phyloP scores from a whole-genome alignment of 345 rosid species.

The Chamaenerion angustifolium region DNA sequence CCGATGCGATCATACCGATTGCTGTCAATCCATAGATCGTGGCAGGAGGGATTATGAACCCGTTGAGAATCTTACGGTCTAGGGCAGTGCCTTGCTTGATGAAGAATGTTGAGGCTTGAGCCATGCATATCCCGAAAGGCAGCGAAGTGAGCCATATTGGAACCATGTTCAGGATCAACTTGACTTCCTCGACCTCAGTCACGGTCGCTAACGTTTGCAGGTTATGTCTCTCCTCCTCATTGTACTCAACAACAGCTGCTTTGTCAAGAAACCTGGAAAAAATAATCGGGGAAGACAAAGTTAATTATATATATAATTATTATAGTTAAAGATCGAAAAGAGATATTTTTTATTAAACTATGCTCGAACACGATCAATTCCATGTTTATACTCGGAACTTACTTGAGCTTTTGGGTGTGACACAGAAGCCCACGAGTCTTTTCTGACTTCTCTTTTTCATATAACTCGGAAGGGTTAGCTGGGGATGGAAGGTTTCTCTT shows the following conservation, averaged over 20 bases:
- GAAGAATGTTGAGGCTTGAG: slow-evolving; percentile 78
- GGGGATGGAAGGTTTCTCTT: slow-evolving; percentile 63
- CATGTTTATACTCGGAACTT: slow-evolving; percentile 1
- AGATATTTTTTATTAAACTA: too few relatives aligned
- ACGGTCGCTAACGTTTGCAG: slow-evolving; percentile 73
- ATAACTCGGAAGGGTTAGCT: slow-evolving; percentile 29
- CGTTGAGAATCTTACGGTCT: slow-evolving; percentile 27
- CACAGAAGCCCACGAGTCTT: slow-evolving; percentile 42
- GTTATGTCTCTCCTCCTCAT: slow-evolving; percentile 24
- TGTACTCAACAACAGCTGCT: slow-evolving; percentile 52
- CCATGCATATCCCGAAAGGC: slow-evolving; percentile 64
- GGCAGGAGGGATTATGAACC: slow-evolving; percentile 48
- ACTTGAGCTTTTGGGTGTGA: slow-evolving; percentile 59
- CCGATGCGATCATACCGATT: slow-evolving; percentile 43
- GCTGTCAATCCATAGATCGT: slow-evolving; percentile 37
- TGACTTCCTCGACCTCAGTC: slow-evolving; percentile 74
- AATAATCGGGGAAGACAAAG: not conserved
- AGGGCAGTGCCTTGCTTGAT: slow-evolving; percentile 61
- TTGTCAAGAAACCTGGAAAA: slow-evolving; percentile 74
- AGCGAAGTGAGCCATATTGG: slow-evolving; percentile 76
- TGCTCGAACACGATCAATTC: not conserved
- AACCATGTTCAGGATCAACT: slow-evolving; percentile 71
- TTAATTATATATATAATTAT: too few relatives aligned
- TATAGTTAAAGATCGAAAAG: too few relatives aligned
- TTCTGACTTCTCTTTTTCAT: slow-evolving; percentile 32